Conservation (phyloP, 371 early-diverging fungal genomes). For the Syncephalastrum racemosum region DNA sequence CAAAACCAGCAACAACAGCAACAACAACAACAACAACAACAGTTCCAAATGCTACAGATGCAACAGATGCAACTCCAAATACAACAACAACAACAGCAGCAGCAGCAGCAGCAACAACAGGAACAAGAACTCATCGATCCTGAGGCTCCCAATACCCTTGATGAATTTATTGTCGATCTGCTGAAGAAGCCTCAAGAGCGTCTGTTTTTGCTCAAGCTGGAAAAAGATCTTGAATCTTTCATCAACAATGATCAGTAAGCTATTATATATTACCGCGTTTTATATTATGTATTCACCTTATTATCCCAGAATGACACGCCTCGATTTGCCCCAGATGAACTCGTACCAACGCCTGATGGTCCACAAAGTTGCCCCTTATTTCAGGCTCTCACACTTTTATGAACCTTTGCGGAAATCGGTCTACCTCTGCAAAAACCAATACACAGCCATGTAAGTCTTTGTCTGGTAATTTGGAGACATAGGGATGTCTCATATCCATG, state of each 20-base stretch:
- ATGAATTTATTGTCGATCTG: conserved; percentile 66
- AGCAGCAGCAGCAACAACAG: conserved; percentile 11
- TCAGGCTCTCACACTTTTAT: conserved; percentile 63
- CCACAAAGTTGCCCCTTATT: conserved; percentile 74
- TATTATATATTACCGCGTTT: no score
- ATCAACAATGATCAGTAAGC: conserved; percentile 61
- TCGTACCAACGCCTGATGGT: conserved; percentile 77
- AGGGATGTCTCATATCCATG: background rate
- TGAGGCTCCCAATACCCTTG: conserved; percentile 33
- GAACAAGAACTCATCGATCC: conserved; percentile 13
- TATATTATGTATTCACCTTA: background rate
- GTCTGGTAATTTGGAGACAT: background rate
- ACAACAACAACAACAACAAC: conserved; percentile 15
- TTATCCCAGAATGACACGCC: conserved; percentile 49
- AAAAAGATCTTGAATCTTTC: conserved; percentile 67
- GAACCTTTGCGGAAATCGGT: conserved; percentile 62
- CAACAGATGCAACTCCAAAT: conserved; percentile 1
- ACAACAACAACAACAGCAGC: conserved; percentile 3
- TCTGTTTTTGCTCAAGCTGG: conserved; percentile 71
- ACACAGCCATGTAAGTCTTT: conserved; percentile 61
- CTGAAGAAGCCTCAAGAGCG: conserved; percentile 71
- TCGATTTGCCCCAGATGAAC: conserved; percentile 75
- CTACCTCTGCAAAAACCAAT: conserved; percentile 58
- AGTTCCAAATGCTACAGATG: conserved; percentile 6
- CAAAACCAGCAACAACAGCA: conserved; percentile 7